phyloP scores from a whole-genome alignment of 306 rosid species.

The Dalbergia cultrata region DNA sequence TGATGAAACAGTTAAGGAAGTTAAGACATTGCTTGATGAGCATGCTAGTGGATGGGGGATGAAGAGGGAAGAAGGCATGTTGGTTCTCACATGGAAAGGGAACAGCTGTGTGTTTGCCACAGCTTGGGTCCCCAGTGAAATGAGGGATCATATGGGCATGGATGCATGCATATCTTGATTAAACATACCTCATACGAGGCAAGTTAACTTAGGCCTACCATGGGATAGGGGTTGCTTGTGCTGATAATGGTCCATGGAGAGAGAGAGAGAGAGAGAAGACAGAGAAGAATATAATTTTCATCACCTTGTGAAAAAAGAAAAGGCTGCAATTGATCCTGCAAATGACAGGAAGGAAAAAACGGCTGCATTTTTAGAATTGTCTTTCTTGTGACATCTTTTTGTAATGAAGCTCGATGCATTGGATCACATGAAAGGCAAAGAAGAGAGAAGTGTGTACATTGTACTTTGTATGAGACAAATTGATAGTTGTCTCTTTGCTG shows the following conservation, averaged over 20 bases:
- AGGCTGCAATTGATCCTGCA: conserved; percentile 46
- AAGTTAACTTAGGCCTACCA: conserved; percentile 39
- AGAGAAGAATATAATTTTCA: conserved; percentile 11
- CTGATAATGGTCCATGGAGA: conserved; percentile 51
- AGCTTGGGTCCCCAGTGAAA: conserved; percentile 76
- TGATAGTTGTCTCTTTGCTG: conserved; percentile 34
- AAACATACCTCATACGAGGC: conserved; percentile 2
- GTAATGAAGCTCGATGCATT: conserved; percentile 36
- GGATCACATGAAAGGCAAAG: conserved; percentile 60
- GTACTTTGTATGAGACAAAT: conserved; percentile 57
- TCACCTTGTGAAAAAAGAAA: conserved; percentile 43
- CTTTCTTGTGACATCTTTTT: conserved; percentile 38
- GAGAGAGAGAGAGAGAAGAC: conserved; percentile 7
- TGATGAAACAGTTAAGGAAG: conserved; percentile 74
- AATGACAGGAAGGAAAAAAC: conserved; percentile 41
- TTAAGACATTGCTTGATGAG: conserved; percentile 82
- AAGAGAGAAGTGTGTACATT: conserved; percentile 21
- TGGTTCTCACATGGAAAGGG: conserved; percentile 97
- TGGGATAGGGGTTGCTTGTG: conserved; percentile 24
- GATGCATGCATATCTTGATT: conserved; percentile 19
- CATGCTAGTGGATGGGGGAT: conserved; percentile 99
- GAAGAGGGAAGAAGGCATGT: conserved; percentile 87
- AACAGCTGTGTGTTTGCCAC: conserved; percentile 89
- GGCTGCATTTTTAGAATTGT: conserved; percentile 51
- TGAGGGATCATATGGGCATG: conserved; percentile 52